Evolutionary conservation across 2,329 filamentous ascomycete species (phyloP).

Genomic region (Uncinocarpus reesii): DNA sequence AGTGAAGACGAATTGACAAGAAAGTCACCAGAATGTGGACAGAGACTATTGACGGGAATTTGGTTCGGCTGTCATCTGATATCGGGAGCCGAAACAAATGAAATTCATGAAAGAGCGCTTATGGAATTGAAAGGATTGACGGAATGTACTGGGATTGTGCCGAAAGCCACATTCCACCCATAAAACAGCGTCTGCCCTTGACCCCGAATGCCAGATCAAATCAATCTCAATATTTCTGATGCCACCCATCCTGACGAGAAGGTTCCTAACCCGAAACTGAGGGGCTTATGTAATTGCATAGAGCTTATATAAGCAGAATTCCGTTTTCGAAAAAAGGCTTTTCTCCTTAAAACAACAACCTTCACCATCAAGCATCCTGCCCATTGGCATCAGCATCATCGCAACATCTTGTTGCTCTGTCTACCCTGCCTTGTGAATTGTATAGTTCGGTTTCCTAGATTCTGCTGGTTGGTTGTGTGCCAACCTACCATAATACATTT

Average conservation of each 20-base stretch:
- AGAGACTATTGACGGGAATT: neutral
- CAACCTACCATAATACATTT: neutral
- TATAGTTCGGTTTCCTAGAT: neutral
- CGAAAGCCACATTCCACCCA: neutral
- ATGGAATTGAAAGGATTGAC: constrained; percentile 18
- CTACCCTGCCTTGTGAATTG: neutral
- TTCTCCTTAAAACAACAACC: neutral
- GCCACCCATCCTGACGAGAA: neutral
- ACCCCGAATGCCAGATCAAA: no score
- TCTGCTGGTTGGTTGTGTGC: neutral
- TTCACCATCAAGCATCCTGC: neutral
- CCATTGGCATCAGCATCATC: constrained; percentile 1
- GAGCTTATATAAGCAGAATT: neutral
- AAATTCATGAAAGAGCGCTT: neutral
- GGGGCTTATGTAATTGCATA: no score
- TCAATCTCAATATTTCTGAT: neutral
- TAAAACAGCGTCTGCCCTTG: no score
- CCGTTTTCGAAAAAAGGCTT: neutral
- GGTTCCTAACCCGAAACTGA: no score
- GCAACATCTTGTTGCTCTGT: neutral
- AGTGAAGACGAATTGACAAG: neutral
- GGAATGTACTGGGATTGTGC: neutral
- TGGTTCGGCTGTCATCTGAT: neutral
- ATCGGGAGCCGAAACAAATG: neutral
- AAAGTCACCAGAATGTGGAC: neutral